Percentiles rank a stretch among this genome's conserved stretches.
phyloP scores from a whole-genome alignment of 2,329 filamentous ascomycete genomes.

The Rutstroemia sp. region DNA sequence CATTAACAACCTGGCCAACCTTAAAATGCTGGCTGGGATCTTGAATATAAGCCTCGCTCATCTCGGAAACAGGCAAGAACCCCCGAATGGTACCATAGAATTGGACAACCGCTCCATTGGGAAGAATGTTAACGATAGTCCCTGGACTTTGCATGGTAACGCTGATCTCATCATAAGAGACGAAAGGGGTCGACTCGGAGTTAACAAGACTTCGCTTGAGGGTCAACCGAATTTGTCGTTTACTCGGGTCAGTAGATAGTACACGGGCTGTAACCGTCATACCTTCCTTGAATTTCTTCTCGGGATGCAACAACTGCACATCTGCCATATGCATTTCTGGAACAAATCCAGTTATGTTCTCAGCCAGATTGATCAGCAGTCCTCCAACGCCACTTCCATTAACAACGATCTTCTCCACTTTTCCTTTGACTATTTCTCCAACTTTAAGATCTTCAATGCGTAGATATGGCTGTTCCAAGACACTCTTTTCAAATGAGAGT shows the following conservation, averaged over 20 bases:
- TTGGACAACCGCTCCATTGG: slow-evolving; percentile 78
- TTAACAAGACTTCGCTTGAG: slow-evolving; percentile 93
- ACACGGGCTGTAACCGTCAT: slow-evolving; percentile 79
- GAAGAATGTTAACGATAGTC: slow-evolving; percentile 75
- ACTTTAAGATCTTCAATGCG: slow-evolving; percentile 84
- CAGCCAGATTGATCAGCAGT: slow-evolving; percentile 74
- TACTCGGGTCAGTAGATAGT: slow-evolving; percentile 68
- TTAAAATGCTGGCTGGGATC: slow-evolving; percentile 87
- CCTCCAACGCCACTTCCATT: slow-evolving; percentile 72
- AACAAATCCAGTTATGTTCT: slow-evolving; percentile 84
- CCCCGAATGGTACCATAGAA: slow-evolving; percentile 82
- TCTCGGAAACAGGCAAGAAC: slow-evolving; percentile 88
- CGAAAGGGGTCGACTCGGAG: slow-evolving; percentile 73
- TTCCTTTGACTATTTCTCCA: slow-evolving; percentile 73
- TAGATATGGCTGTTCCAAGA: slow-evolving; percentile 83
- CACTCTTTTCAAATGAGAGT: slow-evolving; percentile 71
- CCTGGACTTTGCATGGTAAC: slow-evolving; percentile 75
- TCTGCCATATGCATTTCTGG: slow-evolving; percentile 85
- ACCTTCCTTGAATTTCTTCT: slow-evolving; percentile 91
- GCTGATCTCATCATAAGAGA: slow-evolving; percentile 65
- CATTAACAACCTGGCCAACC: slow-evolving; percentile 81
- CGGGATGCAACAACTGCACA: slow-evolving; percentile 78
- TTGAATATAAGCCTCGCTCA: slow-evolving; percentile 94
- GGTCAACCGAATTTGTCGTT: slow-evolving; percentile 76
- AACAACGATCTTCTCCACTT: slow-evolving; percentile 76